Percentiles rank a stretch among this genome's conserved stretches.
These are phyloP conservation scores for Eucalyptus cloeziana DNA, from an alignment of 345 rosid species.

Conservation along the genomic window DNA sequence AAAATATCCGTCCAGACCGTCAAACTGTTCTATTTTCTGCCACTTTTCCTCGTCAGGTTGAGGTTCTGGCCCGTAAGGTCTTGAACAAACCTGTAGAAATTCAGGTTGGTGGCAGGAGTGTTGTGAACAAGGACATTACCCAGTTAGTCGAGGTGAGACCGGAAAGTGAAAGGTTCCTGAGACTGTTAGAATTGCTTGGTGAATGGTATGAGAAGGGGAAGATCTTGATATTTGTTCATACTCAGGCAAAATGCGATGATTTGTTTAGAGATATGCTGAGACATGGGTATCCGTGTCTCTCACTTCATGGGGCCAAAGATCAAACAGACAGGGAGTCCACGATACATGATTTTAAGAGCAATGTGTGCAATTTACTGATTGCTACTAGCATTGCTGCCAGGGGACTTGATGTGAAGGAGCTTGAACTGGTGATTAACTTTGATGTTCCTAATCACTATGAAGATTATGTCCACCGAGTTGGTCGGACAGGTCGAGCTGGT, in stretches of 20 bases:
- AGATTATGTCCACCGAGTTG: conserved; percentile 96
- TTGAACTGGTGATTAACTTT: conserved; percentile 81
- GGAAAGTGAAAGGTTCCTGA: conserved; percentile 73
- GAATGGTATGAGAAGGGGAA: conserved; percentile 98
- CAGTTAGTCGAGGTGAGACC: conserved; percentile 92
- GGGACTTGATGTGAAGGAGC: conserved; percentile 96
- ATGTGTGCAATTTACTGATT: conserved; percentile 78
- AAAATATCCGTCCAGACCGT: conserved; percentile 89
- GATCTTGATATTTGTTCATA: conserved; percentile 71
- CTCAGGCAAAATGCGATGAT: conserved; percentile 87
- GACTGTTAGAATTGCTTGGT: conserved; percentile 84
- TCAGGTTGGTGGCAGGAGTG: conserved; percentile 98
- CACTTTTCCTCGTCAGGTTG: conserved; percentile 96
- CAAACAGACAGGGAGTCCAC: conserved; percentile 95
- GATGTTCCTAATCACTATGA: conserved; percentile 95
- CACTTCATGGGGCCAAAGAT: conserved; percentile 96
- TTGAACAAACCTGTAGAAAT: conserved; percentile 78
- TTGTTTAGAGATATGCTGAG: conserved; percentile 68
- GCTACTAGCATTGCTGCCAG: conserved; percentile 97
- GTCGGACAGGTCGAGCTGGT: conserved; percentile 97
- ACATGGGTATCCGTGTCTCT: conserved; percentile 84
- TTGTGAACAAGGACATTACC: conserved; percentile 85
- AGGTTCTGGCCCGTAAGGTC: conserved; percentile 81
- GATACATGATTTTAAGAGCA: conserved; percentile 83
- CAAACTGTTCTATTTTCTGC: conserved; percentile 96